Evolutionary conservation across 2,329 filamentous ascomycete genomes (phyloP), one percentile per base, ranked within the genome.

Genomic region (Eutypa lata): DNA sequence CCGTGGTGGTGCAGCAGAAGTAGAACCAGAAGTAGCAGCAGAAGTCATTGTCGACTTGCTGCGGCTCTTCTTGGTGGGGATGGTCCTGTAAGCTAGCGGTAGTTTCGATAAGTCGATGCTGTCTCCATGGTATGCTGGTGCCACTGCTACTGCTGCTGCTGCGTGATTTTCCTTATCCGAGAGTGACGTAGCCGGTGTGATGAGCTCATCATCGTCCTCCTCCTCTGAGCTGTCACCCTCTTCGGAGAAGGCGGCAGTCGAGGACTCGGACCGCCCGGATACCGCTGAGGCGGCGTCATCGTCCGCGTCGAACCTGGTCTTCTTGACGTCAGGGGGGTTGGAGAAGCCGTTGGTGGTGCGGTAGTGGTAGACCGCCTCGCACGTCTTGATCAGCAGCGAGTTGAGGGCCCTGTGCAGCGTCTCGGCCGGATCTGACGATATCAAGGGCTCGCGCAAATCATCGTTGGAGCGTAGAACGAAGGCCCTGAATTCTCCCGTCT

Each of bases 371-470:
- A 57, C 52, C 7, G 65, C 65, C 38, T 67, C 61, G 26, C 57
- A 61, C n/a, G 66, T 67, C 49, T 66, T 67, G 4, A 48, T 50
- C 38, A 62, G 61, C 1, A 69, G 60, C 11, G 63, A 65, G 19
- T 59, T 57, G 47, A 67, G 43, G 42, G 65, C 65, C 26, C 54
- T 53, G 18, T 61, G 43, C 10, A 52, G 42, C 2, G 52, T 52
- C 16, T 57, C 54, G 47, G 54, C 60, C 2, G 56, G 50, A 1
- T 63, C 60, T 7, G 65, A 67, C 21, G 51, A 55, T 28, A 69
- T 52, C 14, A 68, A 22, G 7, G 54, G 51, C 11, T 65, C 60
- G 11, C 63, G 62, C 7, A 38, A 48, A 10, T 58, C 56, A 33
- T 60, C 55, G 28, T 56, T 62, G 48, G 52, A 56, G 19, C 61